phyloP scores from a whole-genome alignment of 257 asterid genomes.

The Craterostigma plantagineum region DNA sequence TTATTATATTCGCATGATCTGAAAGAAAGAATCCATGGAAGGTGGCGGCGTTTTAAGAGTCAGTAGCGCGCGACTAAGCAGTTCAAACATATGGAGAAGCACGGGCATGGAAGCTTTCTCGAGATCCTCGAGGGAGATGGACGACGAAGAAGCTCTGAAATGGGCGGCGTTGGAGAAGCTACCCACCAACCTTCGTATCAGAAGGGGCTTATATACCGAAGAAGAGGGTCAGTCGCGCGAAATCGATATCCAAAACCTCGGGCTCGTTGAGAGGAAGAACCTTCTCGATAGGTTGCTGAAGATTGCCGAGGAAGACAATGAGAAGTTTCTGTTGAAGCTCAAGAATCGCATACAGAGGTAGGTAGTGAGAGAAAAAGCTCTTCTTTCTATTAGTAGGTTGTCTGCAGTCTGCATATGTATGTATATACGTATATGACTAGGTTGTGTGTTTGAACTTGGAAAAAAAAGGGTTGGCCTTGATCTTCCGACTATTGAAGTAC shows the following conservation, averaged over 20 bases:
- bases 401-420: neutral
- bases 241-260: slow-evolving; percentile 45
- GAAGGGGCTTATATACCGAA: slow-evolving; percentile 46
- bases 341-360: slow-evolving; percentile 62
- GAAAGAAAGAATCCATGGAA: too few species aligned
- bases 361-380: slow-evolving; percentile 20
- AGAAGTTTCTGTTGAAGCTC: slow-evolving; percentile 51
- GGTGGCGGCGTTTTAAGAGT: slow-evolving; percentile 29
- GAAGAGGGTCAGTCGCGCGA: slow-evolving; percentile 37
- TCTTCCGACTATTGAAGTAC: slow-evolving; percentile 67
- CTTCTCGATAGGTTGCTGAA: slow-evolving; percentile 49
- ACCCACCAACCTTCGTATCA: slow-evolving; percentile 53
- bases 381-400: neutral
- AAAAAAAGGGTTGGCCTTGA: slow-evolving; percentile 65
- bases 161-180: slow-evolving; percentile 88
- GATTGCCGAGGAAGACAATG: slow-evolving; percentile 70
- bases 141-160: slow-evolving; percentile 73
- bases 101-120: slow-evolving; percentile 50
- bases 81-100: slow-evolving; percentile 70
- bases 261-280: slow-evolving; percentile 39
- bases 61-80: slow-evolving; percentile 40
- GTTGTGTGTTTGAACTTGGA: slow-evolving; percentile 3
- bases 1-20: too few species aligned
- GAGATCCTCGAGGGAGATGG: slow-evolving; percentile 32
- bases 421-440: neutral